These are phyloP conservation scores for Citrus australasica DNA, from an alignment of 345 rosid species.

Conservation along the genomic window DNA sequence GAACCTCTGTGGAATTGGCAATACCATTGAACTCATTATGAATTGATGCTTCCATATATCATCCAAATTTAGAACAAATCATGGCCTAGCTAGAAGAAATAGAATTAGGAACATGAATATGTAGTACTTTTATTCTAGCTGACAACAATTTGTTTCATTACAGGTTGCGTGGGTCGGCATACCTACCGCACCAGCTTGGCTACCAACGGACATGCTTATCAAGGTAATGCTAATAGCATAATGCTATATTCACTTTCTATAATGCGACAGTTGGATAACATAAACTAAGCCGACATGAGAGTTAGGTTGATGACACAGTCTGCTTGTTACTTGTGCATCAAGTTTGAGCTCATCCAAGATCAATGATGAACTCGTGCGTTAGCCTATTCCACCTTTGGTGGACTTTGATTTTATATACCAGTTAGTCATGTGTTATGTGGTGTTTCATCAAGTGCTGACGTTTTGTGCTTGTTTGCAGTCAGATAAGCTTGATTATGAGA, in stretches of 20 bases:
- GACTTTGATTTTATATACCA: not conserved
- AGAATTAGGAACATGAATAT: not conserved
- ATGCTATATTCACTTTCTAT: not conserved
- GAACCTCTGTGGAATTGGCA: not conserved
- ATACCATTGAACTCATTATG: not conserved
- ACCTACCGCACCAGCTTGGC: slow-evolving; percentile 96
- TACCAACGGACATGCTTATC: slow-evolving; percentile 91
- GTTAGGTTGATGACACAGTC: not conserved
- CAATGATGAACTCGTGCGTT: not conserved
- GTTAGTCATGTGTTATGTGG: not conserved
- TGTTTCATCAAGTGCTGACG: not conserved
- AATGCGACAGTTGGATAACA: not conserved
- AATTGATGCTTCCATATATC: not conserved
- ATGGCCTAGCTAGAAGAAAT: not conserved
- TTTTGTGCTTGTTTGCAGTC: slow-evolving; percentile 48
- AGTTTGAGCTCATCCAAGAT: not conserved
- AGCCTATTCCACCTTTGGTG: not conserved
- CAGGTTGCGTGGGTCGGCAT: slow-evolving; percentile 93
- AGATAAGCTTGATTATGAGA: slow-evolving; percentile 74
- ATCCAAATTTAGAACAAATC: not conserved
- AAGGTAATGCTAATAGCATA: slow-evolving; percentile 37
- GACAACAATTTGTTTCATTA: not conserved
- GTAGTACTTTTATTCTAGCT: not conserved
- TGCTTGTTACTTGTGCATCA: not conserved
- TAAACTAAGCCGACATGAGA: not conserved